Evolutionary conservation across 306 rosid genomes (phyloP).

Genomic region (Pyrus pyrifolia): DNA sequence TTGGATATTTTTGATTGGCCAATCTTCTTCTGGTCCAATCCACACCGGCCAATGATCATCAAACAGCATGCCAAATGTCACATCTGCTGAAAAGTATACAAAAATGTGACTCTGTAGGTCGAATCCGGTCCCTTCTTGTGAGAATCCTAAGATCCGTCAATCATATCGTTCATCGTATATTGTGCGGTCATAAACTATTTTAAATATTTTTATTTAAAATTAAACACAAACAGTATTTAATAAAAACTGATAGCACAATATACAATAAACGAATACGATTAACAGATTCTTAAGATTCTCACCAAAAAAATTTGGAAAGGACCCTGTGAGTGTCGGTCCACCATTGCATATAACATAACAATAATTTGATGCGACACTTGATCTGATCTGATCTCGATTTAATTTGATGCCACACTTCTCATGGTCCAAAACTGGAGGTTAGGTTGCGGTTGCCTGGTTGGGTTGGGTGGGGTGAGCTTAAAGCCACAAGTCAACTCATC

Average conservation of each 20-base stretch:
- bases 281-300: no score
- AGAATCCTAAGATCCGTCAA: rapidly evolving
- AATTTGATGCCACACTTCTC: neutral
- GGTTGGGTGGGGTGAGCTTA: neutral
- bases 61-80: neutral
- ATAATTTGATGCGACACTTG: no score
- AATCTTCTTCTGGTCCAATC: neutral
- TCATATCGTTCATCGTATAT: no score
- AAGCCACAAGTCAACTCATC: neutral
- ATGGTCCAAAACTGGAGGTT: neutral
- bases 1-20: neutral
- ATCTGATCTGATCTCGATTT: neutral
- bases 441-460: neutral
- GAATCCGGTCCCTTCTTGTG: no score
- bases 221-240: no score
- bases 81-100: neutral
- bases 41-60: neutral
- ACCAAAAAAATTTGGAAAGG: rapidly evolving
- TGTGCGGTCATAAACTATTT: rapidly evolving
- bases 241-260: rapidly evolving
- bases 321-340: neutral
- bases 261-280: rapidly evolving
- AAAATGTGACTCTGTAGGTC: neutral
- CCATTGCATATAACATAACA: no score
- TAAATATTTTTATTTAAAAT: no score